phyloP scores from a whole-genome alignment of 2,329 filamentous ascomycete genomes.

The Albifimbria verrucaria region DNA sequence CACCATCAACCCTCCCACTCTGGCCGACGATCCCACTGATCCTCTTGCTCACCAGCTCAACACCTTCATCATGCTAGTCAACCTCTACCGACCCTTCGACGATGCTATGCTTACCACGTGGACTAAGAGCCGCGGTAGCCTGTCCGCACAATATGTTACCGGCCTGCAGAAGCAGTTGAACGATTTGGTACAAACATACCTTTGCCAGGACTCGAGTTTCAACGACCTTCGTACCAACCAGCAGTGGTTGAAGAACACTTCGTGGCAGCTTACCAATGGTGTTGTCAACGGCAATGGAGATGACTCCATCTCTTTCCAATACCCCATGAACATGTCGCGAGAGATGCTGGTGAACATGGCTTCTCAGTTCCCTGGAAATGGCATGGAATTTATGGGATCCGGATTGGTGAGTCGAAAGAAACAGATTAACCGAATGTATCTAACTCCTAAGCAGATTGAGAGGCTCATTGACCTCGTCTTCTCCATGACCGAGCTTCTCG shows the following conservation, averaged over 20 bases:
- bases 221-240: constrained; percentile 57
- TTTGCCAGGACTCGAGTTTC: constrained; percentile 51
- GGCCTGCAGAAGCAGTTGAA: constrained; percentile 61
- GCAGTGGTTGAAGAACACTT: constrained; percentile 62
- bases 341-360: constrained; percentile 65
- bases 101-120: constrained; percentile 61
- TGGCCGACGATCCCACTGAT: constrained; percentile 58
- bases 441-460: constrained; percentile 53
- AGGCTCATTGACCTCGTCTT: constrained; percentile 77
- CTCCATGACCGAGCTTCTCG: constrained; percentile 70
- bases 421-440: background rate
- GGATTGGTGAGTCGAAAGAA: constrained; percentile 57
- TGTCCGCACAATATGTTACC: constrained; percentile 53
- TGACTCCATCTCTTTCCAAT: constrained; percentile 58
- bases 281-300: constrained; percentile 42
- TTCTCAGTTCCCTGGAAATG: constrained; percentile 66
- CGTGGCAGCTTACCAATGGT: constrained; percentile 60
- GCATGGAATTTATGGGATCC: constrained; percentile 71
- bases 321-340: constrained; percentile 58
- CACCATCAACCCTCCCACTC: constrained; percentile 62
- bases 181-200: constrained; percentile 49
- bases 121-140: constrained; percentile 61
- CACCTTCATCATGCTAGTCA: constrained; percentile 58
- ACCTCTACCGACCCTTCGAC: constrained; percentile 64
- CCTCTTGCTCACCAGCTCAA: constrained; percentile 49